Evolutionary conservation across 257 asterid species (phyloP).

Genomic region (Plantago elongata): DNA sequence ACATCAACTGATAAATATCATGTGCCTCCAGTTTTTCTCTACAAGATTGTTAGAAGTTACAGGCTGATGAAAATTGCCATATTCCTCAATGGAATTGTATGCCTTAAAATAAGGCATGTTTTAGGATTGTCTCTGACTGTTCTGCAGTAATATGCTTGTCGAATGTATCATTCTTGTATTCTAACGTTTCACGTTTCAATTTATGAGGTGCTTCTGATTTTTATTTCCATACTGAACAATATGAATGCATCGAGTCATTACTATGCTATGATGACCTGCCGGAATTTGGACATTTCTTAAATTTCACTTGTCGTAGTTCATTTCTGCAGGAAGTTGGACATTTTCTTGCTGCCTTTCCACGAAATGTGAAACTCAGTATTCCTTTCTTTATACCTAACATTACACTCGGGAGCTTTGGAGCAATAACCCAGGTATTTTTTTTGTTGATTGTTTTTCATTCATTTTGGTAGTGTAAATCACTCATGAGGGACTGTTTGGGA

Average conservation of each 20-base stretch:
- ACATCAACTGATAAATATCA: too few species aligned
- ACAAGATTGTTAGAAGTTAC: too few species aligned
- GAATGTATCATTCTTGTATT: constrained; percentile 4
- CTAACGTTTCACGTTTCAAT: background rate
- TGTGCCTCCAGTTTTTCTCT: background rate
- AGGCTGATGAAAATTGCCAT: too few species aligned
- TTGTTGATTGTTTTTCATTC: too few species aligned
- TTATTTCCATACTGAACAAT: too few species aligned
- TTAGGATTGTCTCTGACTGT: too few species aligned
- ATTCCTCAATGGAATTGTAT: too few species aligned
- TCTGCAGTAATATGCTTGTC: constrained; percentile 8
- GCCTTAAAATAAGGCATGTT: too few species aligned
- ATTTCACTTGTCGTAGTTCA: constrained; percentile 37
- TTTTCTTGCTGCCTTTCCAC: constrained; percentile 80
- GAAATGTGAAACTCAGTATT: constrained; percentile 81
- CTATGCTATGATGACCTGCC: background rate
- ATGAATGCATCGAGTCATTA: too few species aligned
- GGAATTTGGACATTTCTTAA: constrained; percentile 5
- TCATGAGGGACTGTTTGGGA: background rate
- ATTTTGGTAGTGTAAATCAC: background rate
- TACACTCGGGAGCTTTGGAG: constrained; percentile 97
- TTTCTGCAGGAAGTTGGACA: constrained; percentile 95
- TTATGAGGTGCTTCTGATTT: background rate
- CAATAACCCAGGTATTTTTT: constrained; percentile 73
- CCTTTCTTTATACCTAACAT: constrained; percentile 91